Conservation (phyloP, 495 filamentous ascomycete species). For the Penicillium robsamsonii region DNA sequence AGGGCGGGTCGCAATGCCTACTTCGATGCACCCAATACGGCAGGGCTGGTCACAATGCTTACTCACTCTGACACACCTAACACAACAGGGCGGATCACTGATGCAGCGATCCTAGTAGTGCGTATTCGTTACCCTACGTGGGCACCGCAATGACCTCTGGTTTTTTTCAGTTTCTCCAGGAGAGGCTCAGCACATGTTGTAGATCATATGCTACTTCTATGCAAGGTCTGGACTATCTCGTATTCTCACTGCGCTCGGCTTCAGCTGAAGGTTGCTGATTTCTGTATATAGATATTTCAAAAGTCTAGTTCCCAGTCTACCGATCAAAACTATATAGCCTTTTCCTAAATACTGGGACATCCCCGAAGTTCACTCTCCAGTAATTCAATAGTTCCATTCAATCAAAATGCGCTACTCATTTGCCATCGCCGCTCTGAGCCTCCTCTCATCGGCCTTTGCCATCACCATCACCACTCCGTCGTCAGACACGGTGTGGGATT, state of each 20-base stretch:
- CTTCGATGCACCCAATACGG: too few species aligned
- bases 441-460: slow-evolving; percentile 17
- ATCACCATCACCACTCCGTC: slow-evolving; percentile 16
- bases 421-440: slow-evolving; percentile 10
- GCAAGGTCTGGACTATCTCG: slow-evolving; percentile 11
- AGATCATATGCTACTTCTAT: slow-evolving; percentile 5
- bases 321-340: slow-evolving; percentile 4
- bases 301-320: slow-evolving; percentile 1
- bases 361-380: not conserved
- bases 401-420: slow-evolving; percentile 16
- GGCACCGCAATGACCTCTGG: not conserved
- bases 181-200: slow-evolving; percentile 7
- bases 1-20: too few species aligned
- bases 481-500: slow-evolving; percentile 15
- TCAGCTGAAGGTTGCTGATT: slow-evolving; percentile 9
- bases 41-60: too few species aligned
- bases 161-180: slow-evolving; percentile 1
- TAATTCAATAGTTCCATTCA: slow-evolving; percentile 13
- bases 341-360: slow-evolving; percentile 3
- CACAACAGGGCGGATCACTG: not conserved
- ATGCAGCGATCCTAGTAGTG: slow-evolving; percentile 8
- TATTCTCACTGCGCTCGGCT: slow-evolving; percentile 11
- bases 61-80: slow-evolving; percentile 11
- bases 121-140: slow-evolving; percentile 10
- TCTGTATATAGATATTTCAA: slow-evolving; percentile 6